Percentiles rank a stretch among this genome's conserved stretches.
Conservation (phyloP, 2,329 filamentous ascomycete genomes). For the Cladobotryum protrusum region DNA sequence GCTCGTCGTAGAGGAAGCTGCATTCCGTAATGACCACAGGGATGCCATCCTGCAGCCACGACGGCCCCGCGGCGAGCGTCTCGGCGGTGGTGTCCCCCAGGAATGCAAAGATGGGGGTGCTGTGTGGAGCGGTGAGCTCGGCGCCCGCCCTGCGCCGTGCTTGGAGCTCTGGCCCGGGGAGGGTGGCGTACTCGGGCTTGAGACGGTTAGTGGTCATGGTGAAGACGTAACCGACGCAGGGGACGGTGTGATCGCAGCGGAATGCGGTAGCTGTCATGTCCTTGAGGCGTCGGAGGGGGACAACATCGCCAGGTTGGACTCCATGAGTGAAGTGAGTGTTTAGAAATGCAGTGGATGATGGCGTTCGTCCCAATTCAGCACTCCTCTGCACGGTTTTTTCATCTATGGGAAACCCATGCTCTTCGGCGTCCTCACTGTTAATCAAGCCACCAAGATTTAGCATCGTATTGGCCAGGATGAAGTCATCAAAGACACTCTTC, state of each 20-base stretch:
- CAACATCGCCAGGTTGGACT: conserved; percentile 28
- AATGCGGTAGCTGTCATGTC: conserved; percentile 37
- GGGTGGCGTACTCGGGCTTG: conserved; percentile 29
- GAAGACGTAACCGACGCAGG: conserved; percentile 44
- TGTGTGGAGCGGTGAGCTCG: conserved; percentile 34
- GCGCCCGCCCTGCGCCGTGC: conserved; percentile 31
- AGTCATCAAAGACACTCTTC: conserved; percentile 33
- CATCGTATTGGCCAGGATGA: conserved; percentile 33
- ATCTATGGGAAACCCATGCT: conserved; percentile 8
- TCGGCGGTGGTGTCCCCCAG: conserved; percentile 41
- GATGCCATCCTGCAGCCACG: conserved; percentile 34
- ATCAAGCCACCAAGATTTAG: conserved; percentile 37
- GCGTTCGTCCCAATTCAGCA: conserved; percentile 6
- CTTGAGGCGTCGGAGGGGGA: conserved; percentile 30
- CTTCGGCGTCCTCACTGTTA: conserved; percentile 21
- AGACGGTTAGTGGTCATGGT: conserved; percentile 32
- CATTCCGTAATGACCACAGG: conserved; percentile 45
- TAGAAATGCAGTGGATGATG: conserved; percentile 19
- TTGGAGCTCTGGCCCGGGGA: conserved; percentile 32
- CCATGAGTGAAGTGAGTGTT: conserved; percentile 36
- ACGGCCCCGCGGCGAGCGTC: conserved; percentile 32
- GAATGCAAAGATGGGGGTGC: conserved; percentile 39
- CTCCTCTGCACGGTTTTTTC: conserved; percentile 10
- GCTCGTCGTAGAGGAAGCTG: conserved; percentile 39
- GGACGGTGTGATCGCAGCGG: conserved; percentile 40